phyloP scores from a whole-genome alignment of 371 early-diverging fungal species.

The Lichtheimia ornata region DNA sequence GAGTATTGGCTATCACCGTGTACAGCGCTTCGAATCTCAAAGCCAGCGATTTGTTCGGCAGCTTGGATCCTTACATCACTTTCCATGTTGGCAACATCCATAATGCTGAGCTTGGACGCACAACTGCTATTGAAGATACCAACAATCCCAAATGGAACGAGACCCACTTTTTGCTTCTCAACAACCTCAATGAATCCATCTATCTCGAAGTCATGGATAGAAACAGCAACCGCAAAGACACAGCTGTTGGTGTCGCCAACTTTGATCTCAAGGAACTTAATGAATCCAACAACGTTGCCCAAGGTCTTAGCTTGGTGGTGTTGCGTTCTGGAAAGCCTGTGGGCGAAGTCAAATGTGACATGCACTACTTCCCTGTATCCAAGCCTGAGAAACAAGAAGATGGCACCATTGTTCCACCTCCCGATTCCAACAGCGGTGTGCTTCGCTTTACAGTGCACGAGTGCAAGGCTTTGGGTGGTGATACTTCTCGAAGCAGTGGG shows the following conservation, averaged over 20 bases:
- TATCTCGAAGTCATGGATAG: slow-evolving; percentile 48
- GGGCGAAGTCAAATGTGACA: slow-evolving; percentile 48
- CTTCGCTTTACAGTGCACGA: slow-evolving; percentile 56
- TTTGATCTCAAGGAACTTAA: slow-evolving; percentile 59
- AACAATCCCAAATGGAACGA: slow-evolving; percentile 50
- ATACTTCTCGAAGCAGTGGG: slow-evolving; percentile 29
- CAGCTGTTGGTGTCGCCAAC: slow-evolving; percentile 49
- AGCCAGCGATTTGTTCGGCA: slow-evolving; percentile 83
- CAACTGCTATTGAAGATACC: slow-evolving; percentile 62
- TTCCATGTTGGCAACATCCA: slow-evolving; percentile 71
- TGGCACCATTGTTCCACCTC: slow-evolving; percentile 43
- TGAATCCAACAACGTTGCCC: slow-evolving; percentile 38
- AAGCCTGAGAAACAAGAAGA: slow-evolving; percentile 44
- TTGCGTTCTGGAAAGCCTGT: slow-evolving; percentile 42
- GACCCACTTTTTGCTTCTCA: slow-evolving; percentile 44
- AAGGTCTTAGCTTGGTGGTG: slow-evolving; percentile 39
- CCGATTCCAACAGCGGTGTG: slow-evolving; percentile 54
- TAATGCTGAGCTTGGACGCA: slow-evolving; percentile 57
- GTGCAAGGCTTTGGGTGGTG: slow-evolving; percentile 47
- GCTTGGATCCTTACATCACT: slow-evolving; percentile 83
- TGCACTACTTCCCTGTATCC: slow-evolving; percentile 45
- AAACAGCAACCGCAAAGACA: slow-evolving; percentile 44
- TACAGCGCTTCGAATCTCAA: slow-evolving; percentile 80
- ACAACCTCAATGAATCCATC: slow-evolving; percentile 34
- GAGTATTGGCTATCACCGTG: slow-evolving; percentile 81